Conservation (phyloP, 2,329 filamentous ascomycete species). For the Sarocladium strictum region DNA sequence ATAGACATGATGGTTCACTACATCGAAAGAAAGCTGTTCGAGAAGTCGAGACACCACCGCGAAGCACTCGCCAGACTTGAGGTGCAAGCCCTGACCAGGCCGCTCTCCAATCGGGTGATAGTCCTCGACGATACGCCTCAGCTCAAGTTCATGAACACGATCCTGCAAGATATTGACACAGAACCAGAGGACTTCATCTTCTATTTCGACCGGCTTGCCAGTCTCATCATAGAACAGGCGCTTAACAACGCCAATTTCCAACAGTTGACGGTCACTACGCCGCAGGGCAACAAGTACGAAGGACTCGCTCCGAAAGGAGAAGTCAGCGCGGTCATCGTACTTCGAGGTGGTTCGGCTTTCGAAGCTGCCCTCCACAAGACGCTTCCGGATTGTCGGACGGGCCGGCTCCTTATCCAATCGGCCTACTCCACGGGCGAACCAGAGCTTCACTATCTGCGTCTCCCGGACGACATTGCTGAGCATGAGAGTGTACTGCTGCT, state of each 20-base stretch:
- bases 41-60: conserved; percentile 81
- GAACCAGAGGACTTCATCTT: conserved; percentile 89
- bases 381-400: conserved; percentile 86
- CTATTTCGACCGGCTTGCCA: conserved; percentile 86
- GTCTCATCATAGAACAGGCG: conserved; percentile 77
- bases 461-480: conserved; percentile 65
- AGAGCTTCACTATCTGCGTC: conserved; percentile 81
- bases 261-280: conserved; percentile 60
- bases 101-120: conserved; percentile 69
- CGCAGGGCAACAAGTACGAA: conserved; percentile 61
- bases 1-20: conserved; percentile 91
- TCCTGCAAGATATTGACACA: conserved; percentile 76
- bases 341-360: conserved; percentile 83
- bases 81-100: conserved; percentile 61
- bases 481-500: conserved; percentile 81
- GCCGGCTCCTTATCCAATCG: conserved; percentile 85
- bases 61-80: conserved; percentile 73
- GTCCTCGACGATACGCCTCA: conserved; percentile 74
- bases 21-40: conserved; percentile 77
- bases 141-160: conserved; percentile 81
- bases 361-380: conserved; percentile 84
- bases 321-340: conserved; percentile 78
- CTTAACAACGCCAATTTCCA: conserved; percentile 71
- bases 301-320: conserved; percentile 68
- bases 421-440: conserved; percentile 81